Evolutionary conservation across 352 stramenopile species (phyloP), one percentile per base, ranked within the genome.

Genomic region (Globisporangium okanoganense): DNA sequence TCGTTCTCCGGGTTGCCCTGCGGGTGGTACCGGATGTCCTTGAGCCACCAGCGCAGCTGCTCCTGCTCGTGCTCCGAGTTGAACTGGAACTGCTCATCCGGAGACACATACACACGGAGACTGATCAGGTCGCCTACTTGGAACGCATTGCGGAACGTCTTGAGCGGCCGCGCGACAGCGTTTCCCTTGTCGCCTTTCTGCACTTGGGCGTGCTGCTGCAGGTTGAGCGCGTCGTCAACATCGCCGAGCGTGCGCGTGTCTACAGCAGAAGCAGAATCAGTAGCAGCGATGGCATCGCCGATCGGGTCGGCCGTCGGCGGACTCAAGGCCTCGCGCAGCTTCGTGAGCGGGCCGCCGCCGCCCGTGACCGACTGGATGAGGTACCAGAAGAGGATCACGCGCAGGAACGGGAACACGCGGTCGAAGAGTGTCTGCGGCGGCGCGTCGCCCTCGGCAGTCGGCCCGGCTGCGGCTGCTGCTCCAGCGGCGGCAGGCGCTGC

Each of bases 371-470:
- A 70, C 50, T 88, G 78, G 58, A 95, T 79, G 36, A 81, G 72
- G 73, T 95, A 95, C 78, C 85, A 95, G 60, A 93, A 79, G 62
- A 83, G 71, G n/a, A 91, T 45, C 68, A 92, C 84, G 64, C 82
- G 85, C 33, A 90, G 45, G 60, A 89, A 69, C 38, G 83, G 81
- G 70, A 79, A 87, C 55, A 86, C 12, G 44, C 79, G 77, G 49
- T 90, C 77, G 64, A 84, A 70, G 13, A 86, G 49, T n/a, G 70
- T 71, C 61, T 81, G 65, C 56, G 68, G 59, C n/a, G 66, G 58
- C 9, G 61, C 61, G 38, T 62, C 56, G 36, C 31, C 61, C 12
- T 61, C 56, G 22, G 47, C 47, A 38, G 53, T 14, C 25, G 60
- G 13, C 29, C 38, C 36, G 13, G 56, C 18, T 22, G 62, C 62